phyloP scores from a whole-genome alignment of 108 stramenopile species.

The Fragilariopsis cylindrus region DNA sequence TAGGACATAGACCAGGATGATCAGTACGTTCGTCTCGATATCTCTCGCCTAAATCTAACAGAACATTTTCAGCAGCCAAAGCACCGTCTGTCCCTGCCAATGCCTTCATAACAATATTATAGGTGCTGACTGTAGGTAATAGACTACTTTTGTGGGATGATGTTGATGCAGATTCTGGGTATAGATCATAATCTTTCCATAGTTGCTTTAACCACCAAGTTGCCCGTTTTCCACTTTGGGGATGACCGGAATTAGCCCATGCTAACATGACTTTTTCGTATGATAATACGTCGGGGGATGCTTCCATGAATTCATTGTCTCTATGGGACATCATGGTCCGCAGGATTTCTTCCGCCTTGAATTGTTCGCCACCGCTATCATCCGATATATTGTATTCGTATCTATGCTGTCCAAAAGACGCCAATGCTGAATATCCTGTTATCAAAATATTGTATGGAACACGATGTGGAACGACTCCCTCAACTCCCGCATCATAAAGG shows the following conservation, averaged over 20 bases:
- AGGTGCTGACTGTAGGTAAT: slow-evolving; percentile 50
- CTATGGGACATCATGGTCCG: slow-evolving; percentile 53
- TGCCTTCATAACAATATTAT: slow-evolving; percentile 72
- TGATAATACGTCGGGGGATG: slow-evolving; percentile 54
- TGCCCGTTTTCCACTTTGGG: slow-evolving; percentile 54
- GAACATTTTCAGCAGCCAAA: slow-evolving; percentile 53
- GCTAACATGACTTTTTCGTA: slow-evolving; percentile 72
- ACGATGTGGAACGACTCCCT: slow-evolving; percentile 45
- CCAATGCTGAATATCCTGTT: slow-evolving; percentile 51
- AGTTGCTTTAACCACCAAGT: slow-evolving; percentile 74
- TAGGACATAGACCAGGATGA: slow-evolving; percentile 37
- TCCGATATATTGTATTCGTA: slow-evolving; percentile 5
- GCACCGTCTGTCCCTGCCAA: slow-evolving; percentile 45
- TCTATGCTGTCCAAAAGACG: slow-evolving; percentile 33
- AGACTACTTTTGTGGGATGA: slow-evolving; percentile 20
- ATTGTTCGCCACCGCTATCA: slow-evolving; percentile 3
- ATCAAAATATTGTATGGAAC: slow-evolving; percentile 75
- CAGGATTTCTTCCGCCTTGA: slow-evolving; percentile 68
- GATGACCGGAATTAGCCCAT: slow-evolving; percentile 57
- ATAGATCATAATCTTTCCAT: slow-evolving; percentile 48
- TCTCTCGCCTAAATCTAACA: slow-evolving; percentile 59
- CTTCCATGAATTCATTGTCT: slow-evolving; percentile 37
- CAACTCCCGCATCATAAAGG: slow-evolving; percentile 42
- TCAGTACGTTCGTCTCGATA: slow-evolving; percentile 24
- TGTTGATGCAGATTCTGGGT: slow-evolving; percentile 7